Conservation (phyloP, 2,329 filamentous ascomycete species). For the Calonectria fujianensis region DNA sequence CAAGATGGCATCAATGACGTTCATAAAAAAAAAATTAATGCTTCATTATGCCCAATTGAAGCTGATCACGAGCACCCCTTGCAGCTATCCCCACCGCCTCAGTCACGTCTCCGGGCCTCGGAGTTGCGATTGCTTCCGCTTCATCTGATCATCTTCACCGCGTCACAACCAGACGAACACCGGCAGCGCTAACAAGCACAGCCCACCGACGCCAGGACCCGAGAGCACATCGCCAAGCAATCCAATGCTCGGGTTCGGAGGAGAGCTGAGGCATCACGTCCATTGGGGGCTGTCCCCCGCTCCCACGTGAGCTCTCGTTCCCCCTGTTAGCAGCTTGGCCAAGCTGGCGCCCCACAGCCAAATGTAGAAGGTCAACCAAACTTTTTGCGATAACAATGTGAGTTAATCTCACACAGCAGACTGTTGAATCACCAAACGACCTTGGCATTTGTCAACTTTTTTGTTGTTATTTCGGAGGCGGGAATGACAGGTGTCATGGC, state of each 20-base stretch:
- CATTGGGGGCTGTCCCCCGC: neutral
- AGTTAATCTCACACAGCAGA: neutral
- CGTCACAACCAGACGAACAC: constrained; percentile 5
- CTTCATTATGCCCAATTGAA: neutral
- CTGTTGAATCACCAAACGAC: constrained; percentile 1
- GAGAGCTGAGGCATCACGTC: constrained; percentile 1
- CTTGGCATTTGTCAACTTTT: constrained; percentile 25
- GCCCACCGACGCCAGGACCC: neutral
- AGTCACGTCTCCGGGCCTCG: neutral
- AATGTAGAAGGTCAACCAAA: constrained; percentile 22
- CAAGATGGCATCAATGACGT: constrained; percentile 10
- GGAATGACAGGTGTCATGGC: neutral
- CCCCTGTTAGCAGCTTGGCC: constrained; percentile 12
- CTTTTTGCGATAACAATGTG: constrained; percentile 7
- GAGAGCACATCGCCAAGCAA: constrained; percentile 6
- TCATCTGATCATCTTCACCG: neutral
- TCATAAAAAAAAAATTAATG: neutral
- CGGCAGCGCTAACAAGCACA: constrained; percentile 12
- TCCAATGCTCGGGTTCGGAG: neutral
- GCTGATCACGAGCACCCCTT: too few species aligned
- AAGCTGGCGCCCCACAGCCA: constrained; percentile 12
- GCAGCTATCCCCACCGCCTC: neutral
- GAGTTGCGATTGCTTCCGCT: neutral
- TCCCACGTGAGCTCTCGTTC: constrained; percentile 3
- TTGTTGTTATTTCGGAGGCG: neutral